phyloP scores from a whole-genome alignment of 2,329 filamentous ascomycete species.

The Dothideomycetes sp. region DNA sequence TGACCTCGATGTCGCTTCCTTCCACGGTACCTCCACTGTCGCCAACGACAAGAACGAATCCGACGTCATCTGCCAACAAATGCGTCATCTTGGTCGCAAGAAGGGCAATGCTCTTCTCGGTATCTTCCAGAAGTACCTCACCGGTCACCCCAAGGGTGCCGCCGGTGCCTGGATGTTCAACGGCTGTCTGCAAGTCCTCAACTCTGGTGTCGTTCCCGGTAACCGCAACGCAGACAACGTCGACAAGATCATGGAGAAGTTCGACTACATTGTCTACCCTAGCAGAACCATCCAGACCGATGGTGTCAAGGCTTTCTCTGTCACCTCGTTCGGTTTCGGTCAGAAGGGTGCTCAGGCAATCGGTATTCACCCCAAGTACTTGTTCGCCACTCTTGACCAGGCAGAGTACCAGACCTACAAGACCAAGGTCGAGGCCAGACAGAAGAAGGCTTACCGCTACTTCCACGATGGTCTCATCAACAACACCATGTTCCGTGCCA shows the following conservation, averaged over 20 bases:
- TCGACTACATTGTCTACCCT: slow-evolving; percentile 95
- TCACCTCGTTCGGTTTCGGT: slow-evolving; percentile 98
- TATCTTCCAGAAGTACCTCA: slow-evolving; percentile 99
- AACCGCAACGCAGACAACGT: slow-evolving; percentile 98
- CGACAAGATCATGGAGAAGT: slow-evolving; percentile 92
- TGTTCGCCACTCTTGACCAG: slow-evolving; percentile 89
- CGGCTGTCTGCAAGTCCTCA: slow-evolving; percentile 89
- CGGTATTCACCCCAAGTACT: slow-evolving; percentile 91
- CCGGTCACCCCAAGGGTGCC: slow-evolving; percentile 97
- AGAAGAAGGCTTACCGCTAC: slow-evolving; percentile 98
- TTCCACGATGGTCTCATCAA: slow-evolving; percentile 98
- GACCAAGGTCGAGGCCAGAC: slow-evolving; percentile 78
- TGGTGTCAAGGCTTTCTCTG: slow-evolving; percentile 95
- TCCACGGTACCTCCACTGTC: slow-evolving; percentile 97
- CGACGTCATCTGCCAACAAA: slow-evolving; percentile 90
- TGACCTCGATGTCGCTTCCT: slow-evolving; percentile 87
- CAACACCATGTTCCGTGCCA: slow-evolving; percentile 95
- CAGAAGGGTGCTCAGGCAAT: slow-evolving; percentile 98
- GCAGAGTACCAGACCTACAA: slow-evolving; percentile 74
- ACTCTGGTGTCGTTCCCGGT: slow-evolving; percentile 85
- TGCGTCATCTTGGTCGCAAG: slow-evolving; percentile 84
- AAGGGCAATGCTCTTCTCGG: slow-evolving; percentile 95
- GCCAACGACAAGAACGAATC: slow-evolving; percentile 99
- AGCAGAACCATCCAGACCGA: slow-evolving; percentile 94
- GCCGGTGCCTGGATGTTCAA: slow-evolving; percentile 99